A percentile compares a stretch with the other conserved stretches of the same genome.
Evolutionary conservation across 805 yeast species (phyloP).

Genomic region (Yarrowia alimentaria): DNA sequence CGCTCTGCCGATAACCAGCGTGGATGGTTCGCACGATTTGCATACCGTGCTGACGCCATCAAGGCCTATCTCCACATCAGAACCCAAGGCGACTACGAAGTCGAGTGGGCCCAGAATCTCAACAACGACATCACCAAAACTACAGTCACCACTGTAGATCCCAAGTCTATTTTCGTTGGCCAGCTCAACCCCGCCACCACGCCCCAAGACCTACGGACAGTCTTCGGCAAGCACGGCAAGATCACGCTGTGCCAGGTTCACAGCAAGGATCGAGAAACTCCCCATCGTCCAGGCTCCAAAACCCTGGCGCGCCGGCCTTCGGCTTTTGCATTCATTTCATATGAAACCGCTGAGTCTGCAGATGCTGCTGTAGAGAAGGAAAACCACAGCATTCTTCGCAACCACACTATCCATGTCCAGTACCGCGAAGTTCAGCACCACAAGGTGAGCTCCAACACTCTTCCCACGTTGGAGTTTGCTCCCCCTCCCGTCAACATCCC

Average conservation of each 20-base stretch:
- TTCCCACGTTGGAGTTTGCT: constrained; percentile 55
- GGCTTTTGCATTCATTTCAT: constrained; percentile 70
- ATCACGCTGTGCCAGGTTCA: constrained; percentile 38
- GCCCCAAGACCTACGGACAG: constrained; percentile 52
- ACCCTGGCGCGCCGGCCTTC: constrained; percentile 17
- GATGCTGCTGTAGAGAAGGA: constrained; percentile 73
- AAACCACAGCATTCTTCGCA: constrained; percentile 72
- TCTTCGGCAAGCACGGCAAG: constrained; percentile 67
- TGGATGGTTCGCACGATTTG: constrained; percentile 75
- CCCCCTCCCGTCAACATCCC: constrained; percentile 75
- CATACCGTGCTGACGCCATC: constrained; percentile 82
- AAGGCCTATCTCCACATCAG: constrained; percentile 56
- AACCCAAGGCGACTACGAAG: constrained; percentile 45
- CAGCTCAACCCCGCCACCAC: constrained; percentile 59
- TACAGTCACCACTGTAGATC: constrained; percentile 54
- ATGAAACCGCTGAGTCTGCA: constrained; percentile 64
- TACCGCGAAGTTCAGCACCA: constrained; percentile 52
- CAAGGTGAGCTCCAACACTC: constrained; percentile 31
- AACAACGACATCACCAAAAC: constrained; percentile 33
- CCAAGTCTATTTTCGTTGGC: constrained; percentile 73
- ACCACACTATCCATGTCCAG: constrained; percentile 80
- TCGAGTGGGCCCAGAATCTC: constrained; percentile 85
- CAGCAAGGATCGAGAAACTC: constrained; percentile 15
- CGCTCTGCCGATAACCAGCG: constrained; percentile 11
- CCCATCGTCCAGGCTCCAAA: background rate